These are phyloP conservation scores for Haplosporangium sp. DNA, from an alignment of 371 early-diverging fungal genomes.

Conservation along the genomic window DNA sequence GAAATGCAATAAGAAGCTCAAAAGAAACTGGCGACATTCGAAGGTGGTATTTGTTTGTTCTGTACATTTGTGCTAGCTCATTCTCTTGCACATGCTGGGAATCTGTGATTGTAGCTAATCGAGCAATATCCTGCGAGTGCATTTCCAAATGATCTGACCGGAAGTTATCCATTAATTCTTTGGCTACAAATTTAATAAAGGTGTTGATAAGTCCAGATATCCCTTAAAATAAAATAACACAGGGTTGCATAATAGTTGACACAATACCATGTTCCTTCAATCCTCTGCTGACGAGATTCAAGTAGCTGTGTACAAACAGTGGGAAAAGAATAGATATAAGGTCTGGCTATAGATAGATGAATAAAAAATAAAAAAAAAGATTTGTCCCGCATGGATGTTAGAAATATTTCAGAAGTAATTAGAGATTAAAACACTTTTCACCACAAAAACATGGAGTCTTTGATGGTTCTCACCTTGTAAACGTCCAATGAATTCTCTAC, in stretches of 20 bases:
- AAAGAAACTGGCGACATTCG: constrained; percentile 92
- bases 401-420: background rate
- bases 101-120: constrained; percentile 74
- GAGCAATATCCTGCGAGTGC: constrained; percentile 77
- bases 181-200: constrained; percentile 59
- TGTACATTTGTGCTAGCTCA: constrained; percentile 80
- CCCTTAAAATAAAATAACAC: background rate
- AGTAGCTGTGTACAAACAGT: constrained; percentile 93
- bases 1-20: constrained; percentile 92
- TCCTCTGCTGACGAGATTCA: constrained; percentile 84
- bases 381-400: background rate
- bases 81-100: constrained; percentile 86
- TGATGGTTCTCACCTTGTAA: constrained; percentile 75
- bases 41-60: constrained; percentile 89
- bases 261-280: constrained; percentile 74
- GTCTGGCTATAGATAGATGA: constrained; percentile 74
- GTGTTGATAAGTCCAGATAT: background rate
- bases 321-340: constrained; percentile 92
- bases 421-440: background rate
- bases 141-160: constrained; percentile 79
- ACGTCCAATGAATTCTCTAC: constrained; percentile 95
- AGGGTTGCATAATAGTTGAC: background rate
- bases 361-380: background rate
- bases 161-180: constrained; percentile 85
- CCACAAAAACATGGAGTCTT: background rate